A percentile compares a stretch with the other conserved stretches of the same genome.
Evolutionary conservation across 768 basidiomycete genomes (phyloP).

Genomic region (Russula griseocarnosa): DNA sequence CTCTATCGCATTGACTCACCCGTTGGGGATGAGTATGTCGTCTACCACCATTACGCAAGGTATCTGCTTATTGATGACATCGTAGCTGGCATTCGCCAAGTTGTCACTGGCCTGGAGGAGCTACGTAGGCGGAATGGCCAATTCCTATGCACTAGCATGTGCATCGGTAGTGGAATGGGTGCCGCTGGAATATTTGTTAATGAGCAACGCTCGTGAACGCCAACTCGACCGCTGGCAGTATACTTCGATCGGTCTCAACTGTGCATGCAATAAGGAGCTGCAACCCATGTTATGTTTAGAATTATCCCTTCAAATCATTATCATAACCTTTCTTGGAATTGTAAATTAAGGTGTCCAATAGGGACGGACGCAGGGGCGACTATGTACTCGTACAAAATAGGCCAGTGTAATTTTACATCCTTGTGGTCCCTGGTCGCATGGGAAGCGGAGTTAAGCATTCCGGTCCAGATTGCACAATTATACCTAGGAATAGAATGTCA

Average conservation of each 20-base stretch:
- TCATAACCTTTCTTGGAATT: not conserved
- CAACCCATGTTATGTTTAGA: not conserved
- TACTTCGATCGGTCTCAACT: no score
- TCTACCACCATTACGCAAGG: conserved; percentile 19
- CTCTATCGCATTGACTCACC: conserved; percentile 79
- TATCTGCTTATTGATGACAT: conserved; percentile 11
- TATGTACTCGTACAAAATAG: not conserved
- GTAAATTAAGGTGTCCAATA: not conserved
- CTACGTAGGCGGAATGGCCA: conserved; percentile 63
- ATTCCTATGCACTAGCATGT: conserved; percentile 79
- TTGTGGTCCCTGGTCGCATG: not conserved
- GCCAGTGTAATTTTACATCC: not conserved
- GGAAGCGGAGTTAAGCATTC: not conserved
- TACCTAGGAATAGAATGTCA: conserved; percentile 11
- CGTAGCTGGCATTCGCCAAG: conserved; percentile 77
- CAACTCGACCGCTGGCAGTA: not conserved
- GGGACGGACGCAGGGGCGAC: no score
- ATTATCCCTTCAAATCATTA: not conserved
- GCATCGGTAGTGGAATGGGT: conserved; percentile 85
- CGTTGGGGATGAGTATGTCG: conserved; percentile 74
- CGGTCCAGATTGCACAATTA: not conserved
- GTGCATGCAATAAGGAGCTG: not conserved
- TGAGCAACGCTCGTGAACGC: conserved; percentile 37
- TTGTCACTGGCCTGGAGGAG: conserved; percentile 84
- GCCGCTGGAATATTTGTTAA: conserved; percentile 79